Percentiles rank a stretch among this genome's conserved stretches.
phyloP scores from a whole-genome alignment of 305 asterid species.

The Withania somnifera region DNA sequence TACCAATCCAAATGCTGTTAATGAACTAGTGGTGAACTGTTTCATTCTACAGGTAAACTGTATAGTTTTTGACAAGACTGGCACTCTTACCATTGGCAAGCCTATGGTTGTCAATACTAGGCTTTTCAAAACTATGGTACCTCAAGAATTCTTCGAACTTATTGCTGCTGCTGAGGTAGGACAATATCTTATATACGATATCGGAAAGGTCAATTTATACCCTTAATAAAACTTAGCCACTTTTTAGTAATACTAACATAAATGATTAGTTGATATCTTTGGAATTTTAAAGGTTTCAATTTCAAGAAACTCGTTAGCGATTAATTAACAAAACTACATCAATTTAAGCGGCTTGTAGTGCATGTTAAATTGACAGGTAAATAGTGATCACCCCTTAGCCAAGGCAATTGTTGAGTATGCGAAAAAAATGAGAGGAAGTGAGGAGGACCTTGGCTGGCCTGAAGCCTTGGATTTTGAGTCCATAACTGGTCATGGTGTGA shows the following conservation, averaged over 20 bases:
- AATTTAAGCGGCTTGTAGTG: not conserved
- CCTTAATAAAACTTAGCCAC: not conserved
- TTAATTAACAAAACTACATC: not conserved
- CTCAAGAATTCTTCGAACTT: constrained; percentile 25
- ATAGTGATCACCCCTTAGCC: constrained; percentile 80
- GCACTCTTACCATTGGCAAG: constrained; percentile 52
- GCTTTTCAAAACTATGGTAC: constrained; percentile 21
- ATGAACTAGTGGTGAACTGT: not conserved
- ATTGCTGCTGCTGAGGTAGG: constrained; percentile 52
- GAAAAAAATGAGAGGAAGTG: constrained; percentile 28
- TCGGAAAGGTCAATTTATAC: not conserved
- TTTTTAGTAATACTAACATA: not conserved
- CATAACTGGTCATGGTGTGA: constrained; percentile 67
- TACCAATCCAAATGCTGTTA: not conserved
- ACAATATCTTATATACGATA: not conserved
- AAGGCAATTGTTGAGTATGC: constrained; percentile 56
- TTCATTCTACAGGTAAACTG: constrained; percentile 34
- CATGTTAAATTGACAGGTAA: constrained; percentile 28
- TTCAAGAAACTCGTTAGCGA: not conserved
- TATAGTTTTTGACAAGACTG: constrained; percentile 54
- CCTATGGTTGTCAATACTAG: constrained; percentile 34
- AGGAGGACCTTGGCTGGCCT: constrained; percentile 31
- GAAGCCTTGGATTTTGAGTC: constrained; percentile 44
- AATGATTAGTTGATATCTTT: not conserved
- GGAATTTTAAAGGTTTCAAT: not conserved